Base-by-base conservation (phyloP, 371 early-diverging fungal genomes). In the Haplosporangium sp. region DNA sequence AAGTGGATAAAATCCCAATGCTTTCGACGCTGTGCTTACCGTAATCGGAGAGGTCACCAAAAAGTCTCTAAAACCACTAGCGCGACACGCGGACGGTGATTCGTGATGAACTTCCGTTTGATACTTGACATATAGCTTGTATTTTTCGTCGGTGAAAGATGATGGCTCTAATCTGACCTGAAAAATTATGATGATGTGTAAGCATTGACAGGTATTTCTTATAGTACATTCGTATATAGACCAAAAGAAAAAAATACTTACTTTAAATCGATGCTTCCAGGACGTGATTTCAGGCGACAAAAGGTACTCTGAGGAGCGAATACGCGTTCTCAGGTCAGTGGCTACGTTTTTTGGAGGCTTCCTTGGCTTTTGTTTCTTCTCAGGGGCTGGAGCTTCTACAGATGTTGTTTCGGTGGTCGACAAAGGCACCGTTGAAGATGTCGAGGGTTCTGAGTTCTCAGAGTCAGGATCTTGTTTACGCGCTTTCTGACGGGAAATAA, bases 71-170 rank as follows among this genome's bases (percentile, higher is more conserved):
- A 93, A 98, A 1, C 86, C 74, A 3, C 58, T 15, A 27, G 77
- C 74, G 3, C 86, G 85, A 44, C 92, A 66, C 27, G 91, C 88
- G 6, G 76, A 71, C 4, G 84, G 85, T n/a, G 85, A 74, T 67
- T 97, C 97, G 6, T 91, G 72, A 82, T 98, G 98, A 27, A 98
- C 82, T 0, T 71, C 73, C 17, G 76, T 84, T 82, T 98, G 98
- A 78, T 97, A 98, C 67, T 90, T 90, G 10, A 79, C 59, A 79
- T 92, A 98, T 2, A 98, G 73, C 0, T 87, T 86, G 75, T 86
- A 95, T 53, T 94, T 94, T 52, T 93, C 95, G 64, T 90, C 83
- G 2, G 92, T 86, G 76, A 87, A 94, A 1, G 88, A 86, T 0
- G 95, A 85, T 27, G 87, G 90, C 48, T 92, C 93, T 47, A 91